These are phyloP conservation scores for Sicyos baderoa DNA, from an alignment of 306 rosid species.

Conservation along the genomic window DNA sequence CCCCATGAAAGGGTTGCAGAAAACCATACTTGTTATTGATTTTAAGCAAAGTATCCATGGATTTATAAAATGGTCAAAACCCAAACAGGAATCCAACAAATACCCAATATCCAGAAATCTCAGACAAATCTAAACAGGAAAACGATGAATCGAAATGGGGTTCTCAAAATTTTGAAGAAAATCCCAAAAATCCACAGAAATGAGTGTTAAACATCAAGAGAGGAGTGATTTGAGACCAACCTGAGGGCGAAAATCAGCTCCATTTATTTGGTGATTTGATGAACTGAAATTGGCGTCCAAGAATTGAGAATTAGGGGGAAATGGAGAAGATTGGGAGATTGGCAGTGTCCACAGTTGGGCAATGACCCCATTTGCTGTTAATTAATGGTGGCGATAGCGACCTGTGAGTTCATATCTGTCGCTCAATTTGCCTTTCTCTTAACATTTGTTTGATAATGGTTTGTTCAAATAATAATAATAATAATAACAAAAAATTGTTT, in stretches of 20 bases:
- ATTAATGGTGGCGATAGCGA: slow-evolving; percentile 11
- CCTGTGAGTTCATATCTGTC: neutral
- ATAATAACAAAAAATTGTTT: too few relatives aligned
- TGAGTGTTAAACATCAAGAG: neutral
- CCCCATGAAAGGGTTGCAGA: slow-evolving; percentile 69
- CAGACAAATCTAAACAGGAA: neutral
- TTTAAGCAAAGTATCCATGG: slow-evolving; percentile 87
- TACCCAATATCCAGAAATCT: slow-evolving; percentile 17
- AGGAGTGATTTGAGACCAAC: slow-evolving; percentile 21
- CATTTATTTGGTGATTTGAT: neutral
- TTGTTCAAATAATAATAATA: too few relatives aligned
- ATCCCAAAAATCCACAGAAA: neutral
- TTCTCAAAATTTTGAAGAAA: neutral
- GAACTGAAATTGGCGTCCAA: neutral
- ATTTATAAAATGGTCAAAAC: slow-evolving; percentile 12
- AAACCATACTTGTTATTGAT: slow-evolving; percentile 74
- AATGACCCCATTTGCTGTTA: neutral
- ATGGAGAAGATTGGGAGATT: neutral
- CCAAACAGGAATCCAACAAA: slow-evolving; percentile 15
- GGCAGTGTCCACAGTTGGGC: neutral
- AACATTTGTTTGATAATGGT: neutral
- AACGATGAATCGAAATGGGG: slow-evolving; percentile 1
- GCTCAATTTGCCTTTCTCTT: slow-evolving; percentile 3
- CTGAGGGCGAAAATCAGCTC: slow-evolving; percentile 19
- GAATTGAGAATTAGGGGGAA: neutral